These are phyloP conservation scores for Dorcoceras hygrometricum DNA, from an alignment of 257 asterid species.

Conservation along the genomic window DNA sequence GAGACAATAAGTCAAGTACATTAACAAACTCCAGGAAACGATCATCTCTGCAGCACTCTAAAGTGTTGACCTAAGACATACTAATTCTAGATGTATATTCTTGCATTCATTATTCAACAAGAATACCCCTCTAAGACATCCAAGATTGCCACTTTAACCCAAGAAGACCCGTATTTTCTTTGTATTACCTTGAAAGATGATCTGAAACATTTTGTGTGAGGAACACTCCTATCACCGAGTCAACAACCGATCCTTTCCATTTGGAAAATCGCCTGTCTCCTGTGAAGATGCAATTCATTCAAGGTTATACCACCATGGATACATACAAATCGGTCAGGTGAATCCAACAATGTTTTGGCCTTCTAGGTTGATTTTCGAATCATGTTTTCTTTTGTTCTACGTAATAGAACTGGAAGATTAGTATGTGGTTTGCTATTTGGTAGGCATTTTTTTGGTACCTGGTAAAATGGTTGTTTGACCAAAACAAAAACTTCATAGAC, in stretches of 20 bases:
- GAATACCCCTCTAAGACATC: too few relatives aligned
- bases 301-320: conserved; percentile 18
- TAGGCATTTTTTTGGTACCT: background rate
- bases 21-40: too few relatives aligned
- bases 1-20: background rate
- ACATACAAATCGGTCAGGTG: conserved; percentile 20
- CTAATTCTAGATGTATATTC: too few relatives aligned
- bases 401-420: background rate
- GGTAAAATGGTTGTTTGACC: background rate
- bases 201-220: conserved; percentile 97
- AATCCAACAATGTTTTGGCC: conserved; percentile 11
- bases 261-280: conserved; percentile 89
- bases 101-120: too few relatives aligned
- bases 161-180: too few relatives aligned
- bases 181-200: conserved; percentile 99
- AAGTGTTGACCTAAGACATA: too few relatives aligned
- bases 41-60: background rate
- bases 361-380: conserved; percentile 2
- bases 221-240: conserved; percentile 95
- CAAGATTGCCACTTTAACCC: too few relatives aligned
- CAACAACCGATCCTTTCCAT: conserved; percentile 98
- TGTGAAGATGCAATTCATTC: conserved; percentile 35
- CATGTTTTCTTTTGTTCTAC: conserved; percentile 3
- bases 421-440: background rate
- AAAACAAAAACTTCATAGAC: background rate